Base-by-base conservation (phyloP, 129 eudicot species). In the Saposhnikovia divaricata region DNA sequence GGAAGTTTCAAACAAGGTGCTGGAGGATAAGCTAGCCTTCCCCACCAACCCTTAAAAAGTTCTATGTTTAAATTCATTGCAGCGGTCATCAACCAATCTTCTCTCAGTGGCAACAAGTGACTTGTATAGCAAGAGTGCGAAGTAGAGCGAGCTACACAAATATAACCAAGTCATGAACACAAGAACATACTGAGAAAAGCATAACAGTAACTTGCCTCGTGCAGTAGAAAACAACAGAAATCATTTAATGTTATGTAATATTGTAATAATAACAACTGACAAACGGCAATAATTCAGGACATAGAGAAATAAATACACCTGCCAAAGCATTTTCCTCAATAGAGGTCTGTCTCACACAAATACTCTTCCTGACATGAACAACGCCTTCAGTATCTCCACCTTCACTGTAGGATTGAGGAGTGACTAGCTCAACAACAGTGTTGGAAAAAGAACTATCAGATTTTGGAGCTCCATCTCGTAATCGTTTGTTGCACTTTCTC, bases 1-100 rank as follows among this genome's bases (percentile, higher is more conserved):
- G 82, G 84, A 7, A 27, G 25, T 27, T 51, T 57, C 63, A 80
- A 80, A 37, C 74, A 55, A 37, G 57, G 53, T 28, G 68, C 16
- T 3, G 82, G 84, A 85, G 51, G 57, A 61, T 81, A 81, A 77
- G 61, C 82, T 37, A 85, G 77, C 47, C 87, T 77, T 19, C 84
- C 84, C 84, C 50, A 81, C 84, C 87, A 85, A 45, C 81, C 87
- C 13, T 25, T 77, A 46, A 76, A 72, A 77, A 63, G 4, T 25
- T 75, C 71, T 68, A 83, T 61, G 65, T 77, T 80, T 16, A 72
- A 73, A 11, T 21, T 45, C 34, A n/a, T 68, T 42, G 75, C 66
- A 76, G 81, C 77, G 3, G 63, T 59, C 31, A 76, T 38, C 77
- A 80, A 72, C 45, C 74, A 80, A 38, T 51, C 15, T 15, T 51